These are phyloP conservation scores for Debaryomycetaceae sp. DNA, from an alignment of 1,139 yeast species.

Conservation along the genomic window DNA sequence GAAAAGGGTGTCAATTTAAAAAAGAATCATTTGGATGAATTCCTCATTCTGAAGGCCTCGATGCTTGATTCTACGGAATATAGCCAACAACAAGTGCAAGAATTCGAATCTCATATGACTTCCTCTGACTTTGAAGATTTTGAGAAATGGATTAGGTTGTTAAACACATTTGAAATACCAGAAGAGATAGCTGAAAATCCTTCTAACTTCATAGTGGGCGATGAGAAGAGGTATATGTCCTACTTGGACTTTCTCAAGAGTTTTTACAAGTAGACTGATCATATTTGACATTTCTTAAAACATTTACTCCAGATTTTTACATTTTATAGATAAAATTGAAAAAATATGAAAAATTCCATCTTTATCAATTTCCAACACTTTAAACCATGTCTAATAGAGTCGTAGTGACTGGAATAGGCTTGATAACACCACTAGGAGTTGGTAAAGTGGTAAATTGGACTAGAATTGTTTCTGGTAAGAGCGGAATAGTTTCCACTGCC, in stretches of 20 bases:
- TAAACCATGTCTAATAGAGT: slow-evolving; percentile 46
- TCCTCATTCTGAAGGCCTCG: slow-evolving; percentile 8
- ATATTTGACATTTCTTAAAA: neutral
- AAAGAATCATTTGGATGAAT: slow-evolving; percentile 22
- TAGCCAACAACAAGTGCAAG: neutral
- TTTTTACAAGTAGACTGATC: neutral
- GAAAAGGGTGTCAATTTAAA: slow-evolving; percentile 24
- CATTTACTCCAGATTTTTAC: neutral
- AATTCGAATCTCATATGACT: neutral
- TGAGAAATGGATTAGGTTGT: slow-evolving; percentile 30
- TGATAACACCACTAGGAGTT: slow-evolving; percentile 82
- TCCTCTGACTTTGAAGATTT: slow-evolving; percentile 10
- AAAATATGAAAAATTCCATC: neutral
- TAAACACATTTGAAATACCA: slow-evolving; percentile 21
- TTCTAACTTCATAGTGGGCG: slow-evolving; percentile 41
- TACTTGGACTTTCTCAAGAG: slow-evolving; percentile 15
- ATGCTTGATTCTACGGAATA: neutral
- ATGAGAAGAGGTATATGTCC: slow-evolving; percentile 34
- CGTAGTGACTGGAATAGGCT: slow-evolving; percentile 89
- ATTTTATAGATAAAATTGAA: too few relatives aligned
- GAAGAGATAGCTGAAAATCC: slow-evolving; percentile 23
- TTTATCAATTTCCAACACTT: neutral
- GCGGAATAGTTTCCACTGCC: slow-evolving; percentile 57
- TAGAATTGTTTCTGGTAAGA: slow-evolving; percentile 43
- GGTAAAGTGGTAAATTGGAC: slow-evolving; percentile 57